These are phyloP conservation scores for Elongisporangium undulatum DNA, from an alignment of 352 stramenopile species.

Conservation along the genomic window DNA sequence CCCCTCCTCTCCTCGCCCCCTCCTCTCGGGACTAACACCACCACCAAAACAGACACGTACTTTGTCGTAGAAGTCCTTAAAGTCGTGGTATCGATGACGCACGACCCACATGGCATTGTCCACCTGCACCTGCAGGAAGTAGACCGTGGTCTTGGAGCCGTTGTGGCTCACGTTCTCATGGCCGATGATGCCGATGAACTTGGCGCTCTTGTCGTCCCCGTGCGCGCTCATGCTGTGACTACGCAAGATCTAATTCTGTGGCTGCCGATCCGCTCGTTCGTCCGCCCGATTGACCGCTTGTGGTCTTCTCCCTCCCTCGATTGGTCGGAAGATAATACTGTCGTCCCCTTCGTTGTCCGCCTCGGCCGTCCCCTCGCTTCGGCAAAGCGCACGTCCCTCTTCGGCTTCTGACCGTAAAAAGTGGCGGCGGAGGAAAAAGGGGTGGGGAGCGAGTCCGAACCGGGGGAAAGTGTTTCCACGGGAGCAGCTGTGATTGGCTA, in stretches of 20 bases:
- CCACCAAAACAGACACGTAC: constrained; percentile 20
- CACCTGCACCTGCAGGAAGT: constrained; percentile 79
- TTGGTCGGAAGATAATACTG: background rate
- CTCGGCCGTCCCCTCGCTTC: background rate
- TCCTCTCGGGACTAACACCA: background rate
- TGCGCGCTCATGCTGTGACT: constrained; percentile 24
- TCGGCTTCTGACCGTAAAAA: background rate
- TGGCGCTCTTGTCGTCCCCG: constrained; percentile 47
- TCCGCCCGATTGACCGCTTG: constrained; percentile 1
- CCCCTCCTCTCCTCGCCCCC: background rate
- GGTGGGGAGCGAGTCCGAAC: background rate
- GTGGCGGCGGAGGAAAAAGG: background rate
- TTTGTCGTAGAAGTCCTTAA: constrained; percentile 86
- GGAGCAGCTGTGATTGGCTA: constrained; percentile 7
- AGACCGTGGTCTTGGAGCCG: constrained; percentile 84
- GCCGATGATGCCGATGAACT: constrained; percentile 85
- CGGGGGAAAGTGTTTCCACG: constrained; percentile 2
- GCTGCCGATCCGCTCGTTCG: background rate
- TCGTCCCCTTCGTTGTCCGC: background rate
- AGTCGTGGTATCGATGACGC: constrained; percentile 83
- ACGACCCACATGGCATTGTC: constrained; percentile 78
- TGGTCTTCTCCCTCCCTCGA: background rate
- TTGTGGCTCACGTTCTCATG: constrained; percentile 86
- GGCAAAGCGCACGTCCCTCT: constrained; percentile 3
- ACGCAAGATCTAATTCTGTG: background rate